These are phyloP conservation scores for Hypoxylon subgilvum DNA, from an alignment of 495 filamentous ascomycete genomes.

Conservation along the genomic window DNA sequence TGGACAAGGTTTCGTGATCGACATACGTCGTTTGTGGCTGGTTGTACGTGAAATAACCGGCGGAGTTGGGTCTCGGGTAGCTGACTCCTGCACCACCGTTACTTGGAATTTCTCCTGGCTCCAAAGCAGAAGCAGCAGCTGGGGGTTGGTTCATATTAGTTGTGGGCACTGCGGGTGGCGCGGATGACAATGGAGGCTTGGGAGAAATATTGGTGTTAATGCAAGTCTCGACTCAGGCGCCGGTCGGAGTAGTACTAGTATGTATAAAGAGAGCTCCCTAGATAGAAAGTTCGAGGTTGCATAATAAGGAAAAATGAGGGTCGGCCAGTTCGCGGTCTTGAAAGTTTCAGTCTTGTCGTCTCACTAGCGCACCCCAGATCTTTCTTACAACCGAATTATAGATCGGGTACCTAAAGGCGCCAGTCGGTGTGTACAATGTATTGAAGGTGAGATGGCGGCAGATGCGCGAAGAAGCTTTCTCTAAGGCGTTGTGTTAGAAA, in stretches of 20 bases:
- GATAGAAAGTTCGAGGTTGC: slow-evolving; percentile 25
- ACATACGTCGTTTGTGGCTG: slow-evolving; percentile 33
- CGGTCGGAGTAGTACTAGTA: too few species aligned
- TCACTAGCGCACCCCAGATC: slow-evolving; percentile 12
- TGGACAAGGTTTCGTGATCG: slow-evolving; percentile 50
- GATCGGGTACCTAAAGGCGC: not conserved
- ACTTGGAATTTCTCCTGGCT: slow-evolving; percentile 12
- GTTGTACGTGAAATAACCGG: slow-evolving; percentile 32
- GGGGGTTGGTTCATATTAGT: slow-evolving; percentile 32
- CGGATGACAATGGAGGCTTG: slow-evolving; percentile 26
- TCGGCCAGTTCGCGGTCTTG: slow-evolving; percentile 9
- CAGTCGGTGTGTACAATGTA: slow-evolving; percentile 14
- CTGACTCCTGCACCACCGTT: slow-evolving; percentile 15
- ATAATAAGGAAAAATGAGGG: slow-evolving; percentile 4
- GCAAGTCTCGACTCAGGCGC: slow-evolving; percentile 21
- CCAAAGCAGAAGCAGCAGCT: slow-evolving; percentile 25
- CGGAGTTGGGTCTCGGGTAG: slow-evolving; percentile 32
- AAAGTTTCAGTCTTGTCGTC: slow-evolving; percentile 2
- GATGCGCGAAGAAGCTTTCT: not conserved
- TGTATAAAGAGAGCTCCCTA: too few species aligned
- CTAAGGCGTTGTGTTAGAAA: not conserved
- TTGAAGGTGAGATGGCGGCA: slow-evolving; percentile 15
- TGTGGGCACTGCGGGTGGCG: slow-evolving; percentile 15
- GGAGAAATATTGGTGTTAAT: slow-evolving; percentile 28
- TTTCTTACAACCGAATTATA: not conserved